Conservation (phyloP, 768 basidiomycete genomes). For the Tremella fuciformis region DNA sequence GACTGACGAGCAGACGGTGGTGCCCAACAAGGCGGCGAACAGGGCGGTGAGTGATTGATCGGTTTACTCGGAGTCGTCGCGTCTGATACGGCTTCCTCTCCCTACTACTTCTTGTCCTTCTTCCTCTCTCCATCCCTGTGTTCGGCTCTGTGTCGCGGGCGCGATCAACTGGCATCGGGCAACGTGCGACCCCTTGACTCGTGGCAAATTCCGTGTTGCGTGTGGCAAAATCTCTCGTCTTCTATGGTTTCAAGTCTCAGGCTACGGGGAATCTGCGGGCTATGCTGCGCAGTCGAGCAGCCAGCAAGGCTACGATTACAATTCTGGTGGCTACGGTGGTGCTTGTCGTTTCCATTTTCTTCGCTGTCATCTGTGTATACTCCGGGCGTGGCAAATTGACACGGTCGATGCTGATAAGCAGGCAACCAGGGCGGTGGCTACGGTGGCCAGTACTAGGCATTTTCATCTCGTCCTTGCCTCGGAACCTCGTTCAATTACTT, state of each 20-base stretch:
- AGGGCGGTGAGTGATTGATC: constrained; percentile 7
- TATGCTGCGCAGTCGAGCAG: constrained; percentile 21
- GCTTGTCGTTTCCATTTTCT: neutral
- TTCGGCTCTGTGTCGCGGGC: too few relatives aligned
- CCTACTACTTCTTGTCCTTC: neutral
- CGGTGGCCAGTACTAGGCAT: neutral
- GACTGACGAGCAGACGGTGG: constrained; percentile 8
- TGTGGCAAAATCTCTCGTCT: too few relatives aligned
- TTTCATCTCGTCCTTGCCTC: neutral
- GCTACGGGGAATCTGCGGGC: constrained; percentile 15
- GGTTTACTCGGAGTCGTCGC: neutral
- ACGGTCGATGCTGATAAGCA: neutral
- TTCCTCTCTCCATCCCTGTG: neutral
- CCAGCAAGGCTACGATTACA: constrained; percentile 9
- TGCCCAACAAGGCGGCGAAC: constrained; percentile 15
- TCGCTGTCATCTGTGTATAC: neutral
- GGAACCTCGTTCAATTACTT: neutral
- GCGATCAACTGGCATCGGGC: neutral
- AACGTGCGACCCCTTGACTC: neutral
- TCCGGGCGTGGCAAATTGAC: neutral
- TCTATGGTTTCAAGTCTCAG: neutral
- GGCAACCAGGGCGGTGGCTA: constrained; percentile 7
- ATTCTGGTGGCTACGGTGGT: constrained; percentile 7
- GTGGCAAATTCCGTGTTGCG: too few relatives aligned
- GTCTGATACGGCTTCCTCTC: neutral